Evolutionary conservation across 2,329 filamentous ascomycete species (phyloP), one percentile per base, ranked within the genome.

Genomic region (Fusarium nelsonii): DNA sequence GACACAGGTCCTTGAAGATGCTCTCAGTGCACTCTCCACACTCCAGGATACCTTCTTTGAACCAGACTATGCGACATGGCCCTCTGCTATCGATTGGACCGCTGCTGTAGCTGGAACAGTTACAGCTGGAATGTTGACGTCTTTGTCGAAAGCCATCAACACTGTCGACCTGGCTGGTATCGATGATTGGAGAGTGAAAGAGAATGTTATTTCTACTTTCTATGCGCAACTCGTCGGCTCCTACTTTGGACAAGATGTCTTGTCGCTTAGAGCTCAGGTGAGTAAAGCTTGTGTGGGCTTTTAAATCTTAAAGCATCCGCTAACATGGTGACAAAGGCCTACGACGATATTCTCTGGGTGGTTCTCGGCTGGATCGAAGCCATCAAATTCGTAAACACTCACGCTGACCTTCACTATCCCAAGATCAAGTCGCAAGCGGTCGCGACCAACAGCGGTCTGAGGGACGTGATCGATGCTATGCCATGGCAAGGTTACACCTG

Each of bases 301-400:
- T 8, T 9, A 6, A 14, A 5, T 18, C 3, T 4, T 6, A 16
- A 16, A n/a, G 5, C 3, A 11, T 10, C 40, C 10, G 18, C 28
- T 54, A 5, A 39, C 11, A 30, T 32, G 40, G 11, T n/a, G 4
- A 7, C 2, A 12, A 4, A 96, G 82, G 95, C 95, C 0, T 97
- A 91, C 77, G 95, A 97, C 76, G 95, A 98, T 77, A 97, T 97
- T 82, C 86, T 97, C 4, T 98, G 95, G 95, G 93, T 97, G 2
- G 93, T 97, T 4, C 84, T 98, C 37, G 93, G 91, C 66, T 97
- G 95, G 94, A 82, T 97, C 53, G 93, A 97, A 76, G 88, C 88
- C 49, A 87, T 94, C 67, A 90, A 91, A 70, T 94, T 97, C 75
- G 87, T 95, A 52, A 82, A 88, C 33, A 81, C 85, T n/a, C 93